Base-by-base conservation (phyloP, 2,329 filamentous ascomycete species). In the Botryotinia narcissicola region DNA sequence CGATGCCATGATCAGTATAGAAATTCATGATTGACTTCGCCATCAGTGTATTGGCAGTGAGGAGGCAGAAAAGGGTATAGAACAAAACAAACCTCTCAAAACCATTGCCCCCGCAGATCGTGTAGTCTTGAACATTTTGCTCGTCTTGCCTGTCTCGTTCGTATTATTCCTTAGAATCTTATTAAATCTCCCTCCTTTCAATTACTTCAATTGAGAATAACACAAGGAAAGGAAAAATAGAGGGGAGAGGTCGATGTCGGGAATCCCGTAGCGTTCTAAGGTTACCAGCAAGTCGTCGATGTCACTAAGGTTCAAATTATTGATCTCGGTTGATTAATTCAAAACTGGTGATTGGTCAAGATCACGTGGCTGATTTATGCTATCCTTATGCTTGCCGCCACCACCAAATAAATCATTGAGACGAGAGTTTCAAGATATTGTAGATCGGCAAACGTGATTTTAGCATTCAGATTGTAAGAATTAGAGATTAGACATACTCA, bases 71-170 rank as follows among this genome's bases (percentile, higher is more conserved):
- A 9, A 32, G 18, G 40, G 35, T 44, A 25, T 40, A 25, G 14
- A 37, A 9, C 54, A n/a, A 37, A 37, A 75, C 80, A 48, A 84
- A 84, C 83, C 83, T 68, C 48, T 57, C 80, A 85, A 78, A 73
- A 82, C 84, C 80, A 85, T 78, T 72, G 83, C 78, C 78, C 82
- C 82, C 70, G 80, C 81, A 79, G 82, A 82, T 81, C 83, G 81
- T 71, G 83, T 82, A 74, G 81, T 82, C 75, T 82, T 82, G 74
- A 84, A 78, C 83, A 85, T 85, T 77, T 76, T 57, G 51, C 51
- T 57, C 80, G 77, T 68, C 29, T 67, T 54, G 9, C 7, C 12
- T 67, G 10, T 40, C 51, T 37, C 64, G 25, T 54, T 40, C 32
- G 22, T 54, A 9, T 5, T 40, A 12, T n/a, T 40, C 2, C 29